Percentiles rank a stretch among this genome's conserved stretches.
phyloP scores from a whole-genome alignment of 805 yeast genomes.

The Candida maesae region DNA sequence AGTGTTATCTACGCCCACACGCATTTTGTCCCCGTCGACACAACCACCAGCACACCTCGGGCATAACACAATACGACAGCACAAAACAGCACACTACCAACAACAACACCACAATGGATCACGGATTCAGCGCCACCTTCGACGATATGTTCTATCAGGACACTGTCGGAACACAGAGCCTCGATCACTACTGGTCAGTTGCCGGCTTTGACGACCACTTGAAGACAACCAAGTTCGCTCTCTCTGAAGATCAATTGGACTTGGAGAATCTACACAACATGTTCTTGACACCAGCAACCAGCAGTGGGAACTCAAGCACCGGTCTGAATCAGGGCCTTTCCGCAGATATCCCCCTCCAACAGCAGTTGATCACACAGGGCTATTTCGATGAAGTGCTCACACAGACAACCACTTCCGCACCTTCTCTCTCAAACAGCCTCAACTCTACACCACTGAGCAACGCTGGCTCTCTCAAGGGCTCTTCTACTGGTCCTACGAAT shows the following conservation, averaged over 20 bases:
- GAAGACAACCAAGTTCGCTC: background rate
- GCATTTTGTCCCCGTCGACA: too few species aligned
- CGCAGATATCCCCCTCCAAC: background rate
- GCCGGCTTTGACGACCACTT: background rate
- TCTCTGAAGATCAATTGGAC: constrained; percentile 1
- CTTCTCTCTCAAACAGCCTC: constrained; percentile 10
- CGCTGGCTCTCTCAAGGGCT: constrained; percentile 1
- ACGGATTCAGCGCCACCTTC: background rate
- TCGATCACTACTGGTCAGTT: background rate
- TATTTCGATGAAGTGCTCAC: constrained; percentile 6
- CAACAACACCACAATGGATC: background rate
- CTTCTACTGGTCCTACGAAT: background rate
- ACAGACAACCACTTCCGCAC: constrained; percentile 1
- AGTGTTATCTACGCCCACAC: too few species aligned
- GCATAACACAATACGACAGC: too few species aligned
- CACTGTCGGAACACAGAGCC: background rate
- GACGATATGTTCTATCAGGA: background rate
- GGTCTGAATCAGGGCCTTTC: constrained; percentile 1
- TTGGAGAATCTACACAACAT: constrained; percentile 3
- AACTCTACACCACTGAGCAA: constrained; percentile 11
- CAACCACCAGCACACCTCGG: too few species aligned
- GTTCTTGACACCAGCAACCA: background rate
- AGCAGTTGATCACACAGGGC: constrained; percentile 3
- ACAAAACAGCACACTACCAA: background rate
- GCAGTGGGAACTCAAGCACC: background rate